phyloP scores from a whole-genome alignment of 371 early-diverging fungal genomes.

The Vairimorpha ceranae region DNA sequence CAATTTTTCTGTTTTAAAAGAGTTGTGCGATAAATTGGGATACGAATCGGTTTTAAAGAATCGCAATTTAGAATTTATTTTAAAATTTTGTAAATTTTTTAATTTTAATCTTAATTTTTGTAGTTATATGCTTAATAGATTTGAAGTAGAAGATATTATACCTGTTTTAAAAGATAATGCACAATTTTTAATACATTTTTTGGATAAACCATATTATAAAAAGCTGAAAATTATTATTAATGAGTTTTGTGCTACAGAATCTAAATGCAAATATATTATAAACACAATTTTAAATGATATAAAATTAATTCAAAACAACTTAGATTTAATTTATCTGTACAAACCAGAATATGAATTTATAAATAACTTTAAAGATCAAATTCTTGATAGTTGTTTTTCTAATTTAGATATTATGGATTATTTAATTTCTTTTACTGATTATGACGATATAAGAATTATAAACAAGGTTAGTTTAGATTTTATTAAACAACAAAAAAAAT shows the following conservation, averaged over 20 bases:
- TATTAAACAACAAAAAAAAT: conserved; percentile 11
- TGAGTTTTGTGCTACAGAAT: background rate
- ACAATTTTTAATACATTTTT: conserved; percentile 11
- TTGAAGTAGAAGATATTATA: conserved; percentile 1
- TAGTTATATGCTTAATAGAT: conserved; percentile 1
- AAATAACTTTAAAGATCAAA: background rate
- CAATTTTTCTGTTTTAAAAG: background rate
- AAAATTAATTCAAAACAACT: background rate
- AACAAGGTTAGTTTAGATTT: conserved; percentile 1
- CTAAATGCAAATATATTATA: conserved; percentile 9
- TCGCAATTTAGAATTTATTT: background rate
- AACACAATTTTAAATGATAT: conserved; percentile 12
- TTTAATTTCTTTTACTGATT: conserved; percentile 8
- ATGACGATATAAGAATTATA: conserved; percentile 19
- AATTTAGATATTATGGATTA: conserved; percentile 2
- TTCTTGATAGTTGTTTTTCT: background rate
- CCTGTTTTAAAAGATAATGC: background rate
- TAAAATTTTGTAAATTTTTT: background rate
- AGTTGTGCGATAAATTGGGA: background rate
- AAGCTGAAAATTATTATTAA: conserved; percentile 12
- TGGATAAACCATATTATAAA: background rate
- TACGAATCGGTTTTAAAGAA: background rate
- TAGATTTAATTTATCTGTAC: conserved; percentile 21
- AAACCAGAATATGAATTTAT: background rate
- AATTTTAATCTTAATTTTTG: background rate